Percentiles rank a stretch among this genome's conserved stretches.
Conservation (phyloP, 257 asterid genomes). For the Ilex asprella region DNA sequence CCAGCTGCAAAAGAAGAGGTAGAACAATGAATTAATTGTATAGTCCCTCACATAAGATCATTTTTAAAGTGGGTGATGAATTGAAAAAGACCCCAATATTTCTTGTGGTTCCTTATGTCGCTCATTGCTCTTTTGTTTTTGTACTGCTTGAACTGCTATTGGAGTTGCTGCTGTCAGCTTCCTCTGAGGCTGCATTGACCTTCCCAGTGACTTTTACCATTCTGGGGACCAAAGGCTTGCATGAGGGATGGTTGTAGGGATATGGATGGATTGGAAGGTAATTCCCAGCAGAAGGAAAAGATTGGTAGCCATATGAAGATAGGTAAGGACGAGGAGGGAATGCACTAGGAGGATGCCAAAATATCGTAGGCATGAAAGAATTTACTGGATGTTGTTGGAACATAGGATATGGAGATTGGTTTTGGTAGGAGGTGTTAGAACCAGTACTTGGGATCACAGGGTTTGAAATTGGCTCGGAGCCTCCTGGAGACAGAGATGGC, state of each 20-base stretch:
- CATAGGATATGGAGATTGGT: conserved; percentile 14
- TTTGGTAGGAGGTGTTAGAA: neutral
- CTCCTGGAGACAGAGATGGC: conserved; percentile 11
- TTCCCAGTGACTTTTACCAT: conserved; percentile 8
- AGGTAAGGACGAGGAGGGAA: conserved; percentile 8
- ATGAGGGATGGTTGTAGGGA: conserved; percentile 5
- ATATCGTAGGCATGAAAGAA: conserved; percentile 13
- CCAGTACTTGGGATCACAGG: neutral
- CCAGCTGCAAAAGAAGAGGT: neutral
- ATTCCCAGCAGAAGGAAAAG: conserved; percentile 10
- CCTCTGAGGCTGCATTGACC: conserved; percentile 7
- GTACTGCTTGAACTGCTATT: conserved; percentile 21
- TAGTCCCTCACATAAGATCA: neutral
- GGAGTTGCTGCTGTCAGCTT: conserved; percentile 11
- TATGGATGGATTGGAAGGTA: conserved; percentile 4
- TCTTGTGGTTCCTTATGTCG: neutral
- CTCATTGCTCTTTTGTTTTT: conserved; percentile 9
- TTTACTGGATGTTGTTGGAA: conserved; percentile 11
- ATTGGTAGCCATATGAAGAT: conserved; percentile 6
- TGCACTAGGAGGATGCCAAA: conserved; percentile 16
- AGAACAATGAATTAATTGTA: neutral
- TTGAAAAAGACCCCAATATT: neutral
- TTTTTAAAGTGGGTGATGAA: neutral
- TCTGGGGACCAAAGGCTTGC: neutral
- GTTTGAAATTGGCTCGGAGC: neutral